Evolutionary conservation across 2,329 filamentous ascomycete species (phyloP).

Genomic region (Ophiostoma angusticollis): DNA sequence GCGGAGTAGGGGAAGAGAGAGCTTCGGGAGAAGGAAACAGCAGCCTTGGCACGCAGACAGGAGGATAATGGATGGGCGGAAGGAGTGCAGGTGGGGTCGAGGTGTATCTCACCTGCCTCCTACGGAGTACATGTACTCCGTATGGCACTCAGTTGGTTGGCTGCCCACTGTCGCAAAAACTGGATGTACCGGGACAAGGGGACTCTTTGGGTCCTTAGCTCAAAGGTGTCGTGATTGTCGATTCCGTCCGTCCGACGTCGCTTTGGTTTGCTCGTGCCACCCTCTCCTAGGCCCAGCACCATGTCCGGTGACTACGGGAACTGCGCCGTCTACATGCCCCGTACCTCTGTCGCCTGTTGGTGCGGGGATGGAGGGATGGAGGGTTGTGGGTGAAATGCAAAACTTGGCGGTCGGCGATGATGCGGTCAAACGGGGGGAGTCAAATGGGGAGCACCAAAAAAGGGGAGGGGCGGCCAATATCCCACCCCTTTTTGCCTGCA

Average conservation of each 20-base stretch:
- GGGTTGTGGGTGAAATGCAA: too few relatives aligned
- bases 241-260: slow-evolving; percentile 15
- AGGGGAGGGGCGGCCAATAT: too few relatives aligned
- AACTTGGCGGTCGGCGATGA: neutral
- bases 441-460: too few relatives aligned
- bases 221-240: too few relatives aligned
- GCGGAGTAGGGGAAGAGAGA: slow-evolving; percentile 13
- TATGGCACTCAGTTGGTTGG: neutral
- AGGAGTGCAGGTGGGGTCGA: slow-evolving; percentile 4
- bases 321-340: neutral
- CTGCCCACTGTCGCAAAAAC: neutral
- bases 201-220: neutral
- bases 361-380: too few relatives aligned
- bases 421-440: neutral
- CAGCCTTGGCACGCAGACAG: slow-evolving; percentile 3
- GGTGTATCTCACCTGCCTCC: too few relatives aligned
- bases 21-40: neutral
- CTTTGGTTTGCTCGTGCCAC: slow-evolving; percentile 4
- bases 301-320: slow-evolving; percentile 7
- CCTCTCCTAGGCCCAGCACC: too few relatives aligned
- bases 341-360: neutral
- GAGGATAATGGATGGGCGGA: slow-evolving; percentile 9
- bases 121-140: too few relatives aligned
- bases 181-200: slow-evolving; percentile 5
- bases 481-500: too few relatives aligned